These are phyloP conservation scores for Dipodascopsis uninucleata DNA, from an alignment of 805 yeast genomes.

Conservation along the genomic window DNA sequence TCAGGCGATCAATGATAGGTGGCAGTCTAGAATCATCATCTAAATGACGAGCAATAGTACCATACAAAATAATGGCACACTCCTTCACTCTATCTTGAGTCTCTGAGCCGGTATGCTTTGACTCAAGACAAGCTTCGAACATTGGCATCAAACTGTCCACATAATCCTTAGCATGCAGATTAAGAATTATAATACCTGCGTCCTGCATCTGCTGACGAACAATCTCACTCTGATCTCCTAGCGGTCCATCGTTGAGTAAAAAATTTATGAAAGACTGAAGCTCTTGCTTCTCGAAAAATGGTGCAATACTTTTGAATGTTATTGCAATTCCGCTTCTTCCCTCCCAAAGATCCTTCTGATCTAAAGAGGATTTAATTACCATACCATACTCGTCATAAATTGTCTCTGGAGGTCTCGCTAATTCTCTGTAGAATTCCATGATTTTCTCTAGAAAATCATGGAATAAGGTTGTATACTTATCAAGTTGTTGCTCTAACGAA, in stretches of 20 bases:
- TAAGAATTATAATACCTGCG: conserved; percentile 77
- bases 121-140: conserved; percentile 61
- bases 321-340: conserved; percentile 77
- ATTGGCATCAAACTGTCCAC: conserved; percentile 76
- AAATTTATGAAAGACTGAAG: conserved; percentile 58
- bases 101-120: conserved; percentile 32
- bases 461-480: conserved; percentile 31
- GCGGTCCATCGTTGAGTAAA: conserved; percentile 51
- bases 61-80: conserved; percentile 80
- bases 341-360: conserved; percentile 77
- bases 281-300: conserved; percentile 39
- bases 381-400: conserved; percentile 76
- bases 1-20: conserved; percentile 61
- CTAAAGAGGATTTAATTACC: conserved; percentile 56
- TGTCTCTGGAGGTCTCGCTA: conserved; percentile 72
- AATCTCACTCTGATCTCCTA: conserved; percentile 67
- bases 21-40: conserved; percentile 60
- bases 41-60: conserved; percentile 85
- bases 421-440: conserved; percentile 53
- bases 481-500: conserved; percentile 43
- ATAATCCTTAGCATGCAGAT: conserved; percentile 56
- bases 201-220: conserved; percentile 82
- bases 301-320: conserved; percentile 55
- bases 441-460: conserved; percentile 44
- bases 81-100: conserved; percentile 65